A percentile compares a stretch with the other conserved stretches of the same genome.
Conservation (phyloP, 768 basidiomycete genomes). For the Trametes elegans region DNA sequence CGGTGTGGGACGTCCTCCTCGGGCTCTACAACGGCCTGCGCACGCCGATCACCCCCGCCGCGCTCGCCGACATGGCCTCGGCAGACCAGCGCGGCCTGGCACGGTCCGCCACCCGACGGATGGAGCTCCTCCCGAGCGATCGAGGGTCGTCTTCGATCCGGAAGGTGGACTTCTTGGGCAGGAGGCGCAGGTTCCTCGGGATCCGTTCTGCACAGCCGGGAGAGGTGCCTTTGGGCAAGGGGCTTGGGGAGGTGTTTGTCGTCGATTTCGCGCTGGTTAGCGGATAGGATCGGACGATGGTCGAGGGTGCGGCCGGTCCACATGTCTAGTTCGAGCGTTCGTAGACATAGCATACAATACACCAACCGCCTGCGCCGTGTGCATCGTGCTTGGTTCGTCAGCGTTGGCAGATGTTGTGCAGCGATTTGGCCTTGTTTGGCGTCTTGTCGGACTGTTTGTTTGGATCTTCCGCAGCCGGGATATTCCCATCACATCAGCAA, state of each 20-base stretch:
- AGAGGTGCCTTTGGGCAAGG: neutral
- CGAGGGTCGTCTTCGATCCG: neutral
- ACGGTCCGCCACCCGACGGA: neutral
- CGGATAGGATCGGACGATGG: neutral
- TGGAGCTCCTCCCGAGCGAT: neutral
- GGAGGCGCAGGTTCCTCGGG: neutral
- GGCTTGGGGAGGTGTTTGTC: neutral
- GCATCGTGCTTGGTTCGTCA: too few species aligned
- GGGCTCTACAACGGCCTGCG: slow-evolving; percentile 35
- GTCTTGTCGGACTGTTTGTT: too few species aligned
- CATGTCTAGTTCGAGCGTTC: too few species aligned
- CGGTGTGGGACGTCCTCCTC: slow-evolving; percentile 50
- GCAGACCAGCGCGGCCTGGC: neutral
- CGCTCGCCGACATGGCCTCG: neutral
- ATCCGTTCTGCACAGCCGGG: neutral
- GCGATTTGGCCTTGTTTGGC: too few species aligned
- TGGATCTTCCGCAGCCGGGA: too few species aligned
- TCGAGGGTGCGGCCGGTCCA: too few species aligned
- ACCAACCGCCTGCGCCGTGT: too few species aligned
- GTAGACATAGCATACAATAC: too few species aligned
- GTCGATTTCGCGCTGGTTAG: neutral
- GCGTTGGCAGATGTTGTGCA: too few species aligned
- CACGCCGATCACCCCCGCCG: neutral
- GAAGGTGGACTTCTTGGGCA: neutral
- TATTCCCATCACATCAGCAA: too few species aligned